Conservation (phyloP, 768 basidiomycete genomes). For the Gloeostereum incarnatum region DNA sequence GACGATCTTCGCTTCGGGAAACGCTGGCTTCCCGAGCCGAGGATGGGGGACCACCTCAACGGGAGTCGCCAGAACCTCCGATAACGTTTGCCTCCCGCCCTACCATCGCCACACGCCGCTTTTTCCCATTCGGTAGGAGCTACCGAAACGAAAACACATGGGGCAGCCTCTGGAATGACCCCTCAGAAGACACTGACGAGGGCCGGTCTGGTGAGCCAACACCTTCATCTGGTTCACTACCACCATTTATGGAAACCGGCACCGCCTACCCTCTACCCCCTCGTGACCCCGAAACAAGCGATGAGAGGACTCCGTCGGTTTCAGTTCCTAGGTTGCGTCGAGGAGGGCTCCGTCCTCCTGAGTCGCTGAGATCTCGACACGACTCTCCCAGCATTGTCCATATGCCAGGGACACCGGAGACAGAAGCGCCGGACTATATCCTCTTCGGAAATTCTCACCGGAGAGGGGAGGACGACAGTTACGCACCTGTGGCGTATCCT, state of each 20-base stretch:
- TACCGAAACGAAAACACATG: slow-evolving; percentile 28
- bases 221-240: too few species aligned
- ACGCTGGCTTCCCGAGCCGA: slow-evolving; percentile 17
- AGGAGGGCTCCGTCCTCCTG: slow-evolving; percentile 59
- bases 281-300: slow-evolving; percentile 19
- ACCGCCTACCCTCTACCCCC: too few species aligned
- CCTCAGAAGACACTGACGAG: slow-evolving; percentile 10
- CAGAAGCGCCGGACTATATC: slow-evolving; percentile 3
- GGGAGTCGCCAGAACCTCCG: background rate
- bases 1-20: slow-evolving; percentile 43
- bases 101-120: slow-evolving; percentile 32
- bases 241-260: too few species aligned
- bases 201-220: too few species aligned
- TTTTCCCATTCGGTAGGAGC: slow-evolving; percentile 43
- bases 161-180: slow-evolving; percentile 15
- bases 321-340: slow-evolving; percentile 55
- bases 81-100: slow-evolving; percentile 6
- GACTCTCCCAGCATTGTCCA: too few species aligned
- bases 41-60: slow-evolving; percentile 17
- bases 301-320: slow-evolving; percentile 23
- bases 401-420: too few species aligned
- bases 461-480: slow-evolving; percentile 4
- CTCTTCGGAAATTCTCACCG: slow-evolving; percentile 7
- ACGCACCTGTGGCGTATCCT: slow-evolving; percentile 25
- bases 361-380: slow-evolving; percentile 43